A percentile compares a stretch with the other conserved stretches of the same genome.
Evolutionary conservation across 2,329 filamentous ascomycete species (phyloP).

Genomic region (Talaromyces sp.): DNA sequence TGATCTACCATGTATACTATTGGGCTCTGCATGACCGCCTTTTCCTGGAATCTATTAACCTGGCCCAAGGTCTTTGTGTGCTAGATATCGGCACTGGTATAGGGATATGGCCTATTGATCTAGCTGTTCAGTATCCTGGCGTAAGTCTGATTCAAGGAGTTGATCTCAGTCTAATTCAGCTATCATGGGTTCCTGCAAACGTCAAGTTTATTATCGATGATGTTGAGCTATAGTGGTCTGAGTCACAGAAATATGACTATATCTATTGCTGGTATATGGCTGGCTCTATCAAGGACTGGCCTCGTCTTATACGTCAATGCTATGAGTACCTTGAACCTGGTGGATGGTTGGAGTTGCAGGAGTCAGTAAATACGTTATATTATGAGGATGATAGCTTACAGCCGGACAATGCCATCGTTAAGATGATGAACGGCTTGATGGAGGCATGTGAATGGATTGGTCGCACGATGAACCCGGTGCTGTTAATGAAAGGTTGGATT

Average conservation of each 20-base stretch:
- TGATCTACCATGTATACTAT: conserved; percentile 32
- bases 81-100: conserved; percentile 32
- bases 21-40: conserved; percentile 25
- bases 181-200: conserved; percentile 50
- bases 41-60: conserved; percentile 24
- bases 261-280: conserved; percentile 50
- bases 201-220: conserved; percentile 60
- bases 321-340: conserved; percentile 36
- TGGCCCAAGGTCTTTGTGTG: conserved; percentile 15
- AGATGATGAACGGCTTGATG: conserved; percentile 21
- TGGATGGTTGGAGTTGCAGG: conserved; percentile 38
- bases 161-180: conserved; percentile 22
- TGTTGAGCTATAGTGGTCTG: conserved; percentile 55
- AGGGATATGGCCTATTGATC: conserved; percentile 27
- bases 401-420: conserved; percentile 14
- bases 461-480: conserved; percentile 13
- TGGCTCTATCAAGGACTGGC: conserved; percentile 51
- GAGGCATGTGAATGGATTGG: conserved; percentile 22
- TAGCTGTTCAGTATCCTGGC: conserved; percentile 14
- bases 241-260: conserved; percentile 50
- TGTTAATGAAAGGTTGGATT: conserved; percentile 13
- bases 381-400: conserved; percentile 25
- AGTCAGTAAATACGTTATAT: conserved; percentile 22
- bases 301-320: conserved; percentile 43
- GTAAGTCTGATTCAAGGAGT: conserved; percentile 14